Conservation (phyloP, 2,329 filamentous ascomycete genomes). For the Penicillium sp. region DNA sequence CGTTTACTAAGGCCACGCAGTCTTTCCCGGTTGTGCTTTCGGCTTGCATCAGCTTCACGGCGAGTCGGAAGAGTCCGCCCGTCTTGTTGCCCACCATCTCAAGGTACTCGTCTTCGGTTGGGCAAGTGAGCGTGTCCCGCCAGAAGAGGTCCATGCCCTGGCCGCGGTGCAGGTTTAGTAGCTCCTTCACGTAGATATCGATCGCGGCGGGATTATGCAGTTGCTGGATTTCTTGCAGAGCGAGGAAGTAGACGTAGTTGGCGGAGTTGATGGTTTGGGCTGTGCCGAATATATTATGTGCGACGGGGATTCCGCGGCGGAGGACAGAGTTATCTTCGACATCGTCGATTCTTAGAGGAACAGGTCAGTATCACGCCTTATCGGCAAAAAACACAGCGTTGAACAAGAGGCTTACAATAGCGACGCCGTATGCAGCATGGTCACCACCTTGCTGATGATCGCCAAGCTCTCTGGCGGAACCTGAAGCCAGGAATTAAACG, state of each 20-base stretch:
- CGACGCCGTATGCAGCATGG: slow-evolving; percentile 46
- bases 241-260: slow-evolving; percentile 48
- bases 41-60: slow-evolving; percentile 45
- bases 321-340: slow-evolving; percentile 49
- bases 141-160: slow-evolving; percentile 50
- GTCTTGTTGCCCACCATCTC: slow-evolving; percentile 50
- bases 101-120: slow-evolving; percentile 47
- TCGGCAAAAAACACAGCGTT: not conserved
- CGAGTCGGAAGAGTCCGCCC: slow-evolving; percentile 46
- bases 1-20: slow-evolving; percentile 62
- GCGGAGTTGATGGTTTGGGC: slow-evolving; percentile 52
- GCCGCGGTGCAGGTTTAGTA: slow-evolving; percentile 46
- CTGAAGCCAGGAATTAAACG: slow-evolving; percentile 44
- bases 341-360: slow-evolving; percentile 42
- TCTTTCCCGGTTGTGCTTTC: slow-evolving; percentile 39
- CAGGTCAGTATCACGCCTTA: not conserved
- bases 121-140: slow-evolving; percentile 45
- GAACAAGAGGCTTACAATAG: slow-evolving; percentile 33
- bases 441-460: slow-evolving; percentile 43
- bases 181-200: slow-evolving; percentile 44
- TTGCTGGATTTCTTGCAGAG: slow-evolving; percentile 41
- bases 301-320: slow-evolving; percentile 46
- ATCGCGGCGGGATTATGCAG: slow-evolving; percentile 40
- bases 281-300: slow-evolving; percentile 49
- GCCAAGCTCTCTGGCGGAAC: slow-evolving; percentile 40